Percentiles rank a stretch among this genome's conserved stretches.
These are phyloP conservation scores for Colletotrichum eleusines DNA, from an alignment of 2,329 filamentous ascomycete genomes.

Conservation along the genomic window DNA sequence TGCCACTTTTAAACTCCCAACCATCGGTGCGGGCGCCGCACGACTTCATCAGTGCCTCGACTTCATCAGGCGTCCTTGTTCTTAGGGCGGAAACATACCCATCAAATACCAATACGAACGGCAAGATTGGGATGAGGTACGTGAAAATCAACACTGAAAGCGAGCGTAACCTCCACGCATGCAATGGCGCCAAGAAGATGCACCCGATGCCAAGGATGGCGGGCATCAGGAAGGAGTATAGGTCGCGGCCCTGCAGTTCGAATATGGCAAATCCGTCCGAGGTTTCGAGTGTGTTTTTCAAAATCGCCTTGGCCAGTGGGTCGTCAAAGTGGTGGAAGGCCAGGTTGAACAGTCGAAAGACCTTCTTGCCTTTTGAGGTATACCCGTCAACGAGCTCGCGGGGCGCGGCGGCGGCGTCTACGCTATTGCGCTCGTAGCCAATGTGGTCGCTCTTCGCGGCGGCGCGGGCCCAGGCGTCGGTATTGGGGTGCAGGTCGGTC, in stretches of 20 bases:
- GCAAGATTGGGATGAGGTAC: conserved; percentile 74
- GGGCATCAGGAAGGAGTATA: conserved; percentile 66
- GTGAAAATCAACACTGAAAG: conserved; percentile 72
- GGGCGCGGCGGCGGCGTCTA: conserved; percentile 76
- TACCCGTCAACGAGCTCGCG: conserved; percentile 56
- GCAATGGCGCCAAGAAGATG: conserved; percentile 64
- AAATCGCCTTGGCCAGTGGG: conserved; percentile 67
- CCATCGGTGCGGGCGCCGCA: conserved; percentile 59
- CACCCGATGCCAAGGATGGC: conserved; percentile 65
- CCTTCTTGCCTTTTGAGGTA: conserved; percentile 55
- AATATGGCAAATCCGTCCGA: conserved; percentile 78
- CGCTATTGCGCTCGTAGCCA: conserved; percentile 68
- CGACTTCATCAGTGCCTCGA: conserved; percentile 68
- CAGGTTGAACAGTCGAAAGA: conserved; percentile 79
- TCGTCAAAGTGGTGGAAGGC: conserved; percentile 85
- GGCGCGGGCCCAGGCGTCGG: conserved; percentile 68
- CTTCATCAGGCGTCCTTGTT: conserved; percentile 75
- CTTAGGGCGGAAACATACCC: conserved; percentile 75
- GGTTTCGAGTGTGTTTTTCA: conserved; percentile 73
- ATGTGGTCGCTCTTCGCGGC: conserved; percentile 66
- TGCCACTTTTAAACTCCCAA: conserved; percentile 65
- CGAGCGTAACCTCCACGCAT: conserved; percentile 65
- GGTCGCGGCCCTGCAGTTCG: conserved; percentile 76
- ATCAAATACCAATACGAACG: conserved; percentile 76
- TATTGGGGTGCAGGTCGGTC: conserved; percentile 75